These are phyloP conservation scores for Colletotrichum filicis DNA, from an alignment of 2,329 filamentous ascomycete species.

Conservation along the genomic window DNA sequence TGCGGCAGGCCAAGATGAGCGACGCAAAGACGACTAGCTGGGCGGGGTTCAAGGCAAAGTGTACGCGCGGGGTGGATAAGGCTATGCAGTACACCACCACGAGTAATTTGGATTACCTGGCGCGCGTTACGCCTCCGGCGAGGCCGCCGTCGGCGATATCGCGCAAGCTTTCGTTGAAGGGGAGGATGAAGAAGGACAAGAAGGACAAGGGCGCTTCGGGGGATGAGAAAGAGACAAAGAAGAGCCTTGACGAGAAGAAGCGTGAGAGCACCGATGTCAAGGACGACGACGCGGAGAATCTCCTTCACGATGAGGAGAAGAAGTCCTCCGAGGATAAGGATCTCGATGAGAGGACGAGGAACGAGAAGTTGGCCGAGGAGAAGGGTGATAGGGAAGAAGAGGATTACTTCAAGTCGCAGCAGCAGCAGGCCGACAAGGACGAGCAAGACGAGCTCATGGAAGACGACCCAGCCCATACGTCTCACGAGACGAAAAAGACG, in stretches of 20 bases:
- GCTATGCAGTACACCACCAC: constrained; percentile 33
- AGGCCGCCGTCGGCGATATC: constrained; percentile 8
- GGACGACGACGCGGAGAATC: background rate
- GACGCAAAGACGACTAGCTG: constrained; percentile 31
- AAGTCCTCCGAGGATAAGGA: background rate
- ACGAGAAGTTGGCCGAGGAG: constrained; percentile 27
- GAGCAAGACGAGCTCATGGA: constrained; percentile 6
- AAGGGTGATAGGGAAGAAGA: constrained; percentile 8
- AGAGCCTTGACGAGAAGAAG: constrained; percentile 15
- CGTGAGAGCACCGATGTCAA: background rate
- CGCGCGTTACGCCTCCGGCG: constrained; percentile 20
- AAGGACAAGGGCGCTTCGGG: constrained; percentile 9
- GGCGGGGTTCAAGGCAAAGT: constrained; percentile 32
- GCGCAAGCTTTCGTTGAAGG: constrained; percentile 13
- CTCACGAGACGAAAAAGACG: constrained; percentile 31
- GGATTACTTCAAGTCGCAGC: background rate
- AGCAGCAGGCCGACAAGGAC: background rate
- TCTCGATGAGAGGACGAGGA: constrained; percentile 5
- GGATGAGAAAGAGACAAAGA: constrained; percentile 4
- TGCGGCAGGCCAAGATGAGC: constrained; percentile 27
- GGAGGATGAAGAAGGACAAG: constrained; percentile 29
- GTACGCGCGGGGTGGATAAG: constrained; percentile 24
- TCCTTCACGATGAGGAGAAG: background rate
- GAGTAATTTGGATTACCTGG: constrained; percentile 28
- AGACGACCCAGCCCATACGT: constrained; percentile 21